Evolutionary conservation across 306 rosid species (phyloP), one percentile per base, ranked within the genome.

Genomic region (Malus domestica): DNA sequence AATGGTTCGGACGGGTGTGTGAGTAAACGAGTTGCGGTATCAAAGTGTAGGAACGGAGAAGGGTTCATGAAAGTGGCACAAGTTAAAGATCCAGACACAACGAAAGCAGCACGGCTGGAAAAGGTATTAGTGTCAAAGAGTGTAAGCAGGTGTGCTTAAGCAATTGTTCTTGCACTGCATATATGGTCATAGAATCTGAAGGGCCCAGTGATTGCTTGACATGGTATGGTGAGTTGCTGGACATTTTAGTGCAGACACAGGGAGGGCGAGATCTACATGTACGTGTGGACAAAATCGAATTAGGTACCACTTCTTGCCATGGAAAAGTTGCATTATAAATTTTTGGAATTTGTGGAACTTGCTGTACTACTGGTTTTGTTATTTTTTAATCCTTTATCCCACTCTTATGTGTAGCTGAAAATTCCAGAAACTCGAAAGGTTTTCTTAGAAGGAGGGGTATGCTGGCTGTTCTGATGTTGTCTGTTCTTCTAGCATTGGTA

Each of bases 141-240:
- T 88, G 96, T 67, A 68, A 74, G 73, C 11, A 30, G 23, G 83
- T 68, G 35, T 88, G 96, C 71, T 62, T 82, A 73, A 72, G 71
- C 67, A 75, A 85, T 68, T 90, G 93, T 66, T 82, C 87, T 2
- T 91, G 97, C 55, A 68, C 2, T 4, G 93, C 95, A 0, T 91
- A 83, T 79, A 27, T 79, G 4, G 63, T 12, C 72, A 63, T 65
- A 3, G 76, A 80, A 80, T 73, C 69, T 55, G 81, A 74, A 6
- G 72, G 44, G 57, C 20, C n/a, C 3, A 80, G 64, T 49, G 87
- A 91, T 27, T 90, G 90, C 64, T 30, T 84, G 52, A 71, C 78
- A 5, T 90, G 90, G 90, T 29, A 76, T 70, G 95, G 85, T 0
- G 76, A 82, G 1, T 75, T 88, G 87, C 58, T 79, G 4, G 91